Evolutionary conservation across 441 rosid genomes (phyloP), one percentile per base, ranked within the genome.

Genomic region (Brassica hybrid): DNA sequence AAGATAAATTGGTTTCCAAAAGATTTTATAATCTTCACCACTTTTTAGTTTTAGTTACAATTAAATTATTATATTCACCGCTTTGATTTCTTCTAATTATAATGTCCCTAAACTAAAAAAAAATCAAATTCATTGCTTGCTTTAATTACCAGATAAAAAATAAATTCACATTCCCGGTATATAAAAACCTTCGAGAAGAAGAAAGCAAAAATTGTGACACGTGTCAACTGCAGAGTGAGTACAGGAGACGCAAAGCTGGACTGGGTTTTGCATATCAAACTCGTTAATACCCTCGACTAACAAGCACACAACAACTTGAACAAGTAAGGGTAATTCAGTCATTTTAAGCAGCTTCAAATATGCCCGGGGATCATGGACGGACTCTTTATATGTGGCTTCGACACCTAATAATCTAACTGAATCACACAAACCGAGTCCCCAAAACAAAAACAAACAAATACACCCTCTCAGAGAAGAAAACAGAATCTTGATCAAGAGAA

Each of bases 341-440:
- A 71, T 71, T 56, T 17, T 0, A 21, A 11, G 0, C 14, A 18
- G 8, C 71, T 76, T 76, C 75, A 71, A 70, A 76, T 43, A 71
- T 76, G 5, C 69, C 79, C 74, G 56, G 68, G 78, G 68, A 50
- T 76, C 66, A 71, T 41, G 67, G 36, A 56, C 32, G 67, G 36
- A 56, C 32, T 56, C 74, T 69, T 68, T 61, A 68, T 69, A 67
- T 18, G 3, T 17, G 43, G 61, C 79, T 6, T 13, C 62, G 10
- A 62, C 60, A n/a, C 25, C 48, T 19, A 38, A 38, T 38, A 18
- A 58, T 32, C 70, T 36, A 69, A 52, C 74, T 52, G 65, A 69
- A 69, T 69, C 74, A 69, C 48, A 23, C 48, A 23, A 64, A 17
- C 75, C 18, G 10, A 43, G 6, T 25, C 34, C 60, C 64, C 64